Evolutionary conservation across 2,329 filamentous ascomycete species (phyloP).

Genomic region (Periglandula ipomoeae): DNA sequence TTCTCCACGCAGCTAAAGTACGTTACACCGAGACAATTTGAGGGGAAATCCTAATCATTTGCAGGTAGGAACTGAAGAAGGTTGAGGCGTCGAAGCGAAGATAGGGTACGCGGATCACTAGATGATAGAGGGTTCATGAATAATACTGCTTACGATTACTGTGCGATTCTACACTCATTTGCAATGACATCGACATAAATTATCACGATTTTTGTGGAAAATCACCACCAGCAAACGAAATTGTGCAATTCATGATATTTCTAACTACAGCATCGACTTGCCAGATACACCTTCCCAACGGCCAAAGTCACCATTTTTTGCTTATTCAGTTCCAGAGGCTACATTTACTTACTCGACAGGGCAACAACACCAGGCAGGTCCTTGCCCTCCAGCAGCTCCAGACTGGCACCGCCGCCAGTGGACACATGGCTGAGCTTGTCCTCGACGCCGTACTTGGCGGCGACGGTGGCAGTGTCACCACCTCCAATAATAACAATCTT

Average conservation of each 20-base stretch:
- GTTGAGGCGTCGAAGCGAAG: slow-evolving; percentile 67
- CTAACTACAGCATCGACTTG: slow-evolving; percentile 3
- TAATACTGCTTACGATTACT: background rate
- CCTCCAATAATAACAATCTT: slow-evolving; percentile 98
- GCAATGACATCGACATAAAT: background rate
- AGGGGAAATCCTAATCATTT: slow-evolving; percentile 9
- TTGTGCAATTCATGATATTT: slow-evolving; percentile 8
- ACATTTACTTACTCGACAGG: slow-evolving; percentile 65
- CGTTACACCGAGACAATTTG: slow-evolving; percentile 22
- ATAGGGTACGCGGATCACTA: slow-evolving; percentile 18
- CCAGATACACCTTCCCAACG: background rate
- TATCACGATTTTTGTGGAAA: background rate
- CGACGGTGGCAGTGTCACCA: slow-evolving; percentile 95
- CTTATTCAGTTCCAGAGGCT: background rate
- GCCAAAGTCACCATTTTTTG: slow-evolving; percentile 11
- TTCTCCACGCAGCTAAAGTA: slow-evolving; percentile 93
- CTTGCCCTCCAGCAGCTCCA: slow-evolving; percentile 98
- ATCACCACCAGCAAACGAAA: background rate
- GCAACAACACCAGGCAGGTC: slow-evolving; percentile 88
- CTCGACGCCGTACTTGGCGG: slow-evolving; percentile 93
- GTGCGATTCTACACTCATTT: background rate
- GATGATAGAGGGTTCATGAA: background rate
- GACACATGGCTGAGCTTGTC: slow-evolving; percentile 97
- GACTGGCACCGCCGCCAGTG: slow-evolving; percentile 87
- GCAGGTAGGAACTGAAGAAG: slow-evolving; percentile 87